A percentile compares a stretch with the other conserved stretches of the same genome.
These are phyloP conservation scores for Wickerhamia fluorescens DNA, from an alignment of 805 yeast species.

Conservation along the genomic window DNA sequence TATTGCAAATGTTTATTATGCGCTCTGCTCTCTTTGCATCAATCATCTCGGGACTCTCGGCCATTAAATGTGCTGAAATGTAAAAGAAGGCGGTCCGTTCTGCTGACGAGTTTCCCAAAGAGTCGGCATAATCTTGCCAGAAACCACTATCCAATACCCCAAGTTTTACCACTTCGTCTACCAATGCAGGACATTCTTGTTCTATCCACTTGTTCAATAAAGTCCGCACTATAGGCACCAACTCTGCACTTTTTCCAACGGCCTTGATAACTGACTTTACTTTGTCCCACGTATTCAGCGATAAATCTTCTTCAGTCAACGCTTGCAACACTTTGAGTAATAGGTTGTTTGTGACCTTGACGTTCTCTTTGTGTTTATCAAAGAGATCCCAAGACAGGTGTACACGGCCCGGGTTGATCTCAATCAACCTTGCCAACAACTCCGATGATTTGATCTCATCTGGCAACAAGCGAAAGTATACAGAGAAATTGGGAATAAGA, in stretches of 20 bases:
- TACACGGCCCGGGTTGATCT: conserved; percentile 48
- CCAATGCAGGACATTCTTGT: neutral
- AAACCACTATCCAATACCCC: neutral
- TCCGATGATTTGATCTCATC: conserved; percentile 2
- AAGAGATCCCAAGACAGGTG: conserved; percentile 43
- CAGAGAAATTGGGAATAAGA: conserved; percentile 8
- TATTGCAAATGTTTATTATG: neutral
- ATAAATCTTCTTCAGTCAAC: conserved; percentile 30
- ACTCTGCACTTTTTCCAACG: neutral
- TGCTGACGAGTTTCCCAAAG: neutral
- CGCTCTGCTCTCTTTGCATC: neutral
- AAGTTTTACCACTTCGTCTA: neutral
- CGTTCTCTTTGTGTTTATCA: conserved; percentile 10
- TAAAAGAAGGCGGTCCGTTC: neutral
- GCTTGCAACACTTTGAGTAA: conserved; percentile 25
- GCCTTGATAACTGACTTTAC: no score
- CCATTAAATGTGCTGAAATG: neutral
- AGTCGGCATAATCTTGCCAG: neutral
- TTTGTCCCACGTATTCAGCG: neutral
- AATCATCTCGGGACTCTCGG: neutral
- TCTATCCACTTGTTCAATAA: neutral
- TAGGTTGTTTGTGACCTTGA: conserved; percentile 14
- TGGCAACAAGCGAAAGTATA: conserved; percentile 5
- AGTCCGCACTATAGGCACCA: neutral
- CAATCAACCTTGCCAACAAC: conserved; percentile 19